phyloP scores from a whole-genome alignment of 2,329 filamentous ascomycete genomes.

The Cadophora sp. region DNA sequence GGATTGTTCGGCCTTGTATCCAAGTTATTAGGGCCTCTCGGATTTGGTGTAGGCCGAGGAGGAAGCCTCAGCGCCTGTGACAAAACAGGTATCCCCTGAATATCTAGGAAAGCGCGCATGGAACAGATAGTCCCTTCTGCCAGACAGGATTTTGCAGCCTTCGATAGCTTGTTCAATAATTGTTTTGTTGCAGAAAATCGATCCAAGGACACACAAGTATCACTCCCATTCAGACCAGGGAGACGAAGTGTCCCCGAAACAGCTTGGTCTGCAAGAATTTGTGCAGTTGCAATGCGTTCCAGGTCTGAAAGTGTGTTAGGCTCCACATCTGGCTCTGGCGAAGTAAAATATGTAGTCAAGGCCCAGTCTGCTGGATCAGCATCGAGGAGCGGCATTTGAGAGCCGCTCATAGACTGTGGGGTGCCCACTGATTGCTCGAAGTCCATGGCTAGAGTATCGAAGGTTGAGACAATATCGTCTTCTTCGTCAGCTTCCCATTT shows the following conservation, averaged over 20 bases:
- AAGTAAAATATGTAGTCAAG: slow-evolving; percentile 62
- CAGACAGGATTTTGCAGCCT: slow-evolving; percentile 54
- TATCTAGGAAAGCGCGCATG: slow-evolving; percentile 60
- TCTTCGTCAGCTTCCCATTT: slow-evolving; percentile 42
- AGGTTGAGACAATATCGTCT: slow-evolving; percentile 43
- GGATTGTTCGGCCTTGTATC: slow-evolving; percentile 57
- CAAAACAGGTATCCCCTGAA: slow-evolving; percentile 62
- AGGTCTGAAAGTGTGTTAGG: slow-evolving; percentile 53
- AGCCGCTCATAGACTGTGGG: slow-evolving; percentile 38
- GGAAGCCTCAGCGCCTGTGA: slow-evolving; percentile 58
- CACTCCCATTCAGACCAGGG: slow-evolving; percentile 24
- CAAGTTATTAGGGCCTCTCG: slow-evolving; percentile 30
- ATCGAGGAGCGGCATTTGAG: slow-evolving; percentile 42
- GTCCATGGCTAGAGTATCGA: slow-evolving; percentile 42
- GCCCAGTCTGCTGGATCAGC: slow-evolving; percentile 48
- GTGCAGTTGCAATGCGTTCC: slow-evolving; percentile 70
- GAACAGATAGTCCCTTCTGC: slow-evolving; percentile 50
- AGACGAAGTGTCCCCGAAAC: slow-evolving; percentile 56
- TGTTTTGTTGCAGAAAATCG: slow-evolving; percentile 38
- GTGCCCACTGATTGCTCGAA: slow-evolving; percentile 38
- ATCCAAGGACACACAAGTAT: slow-evolving; percentile 19
- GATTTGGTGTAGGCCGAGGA: slow-evolving; percentile 42
- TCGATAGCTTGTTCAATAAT: slow-evolving; percentile 53
- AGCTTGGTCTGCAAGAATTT: slow-evolving; percentile 75
- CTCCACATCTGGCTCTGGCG: slow-evolving; percentile 57